These are phyloP conservation scores for Aspergillus flavus DNA, from an alignment of 2,329 filamentous ascomycete genomes.

Conservation along the genomic window DNA sequence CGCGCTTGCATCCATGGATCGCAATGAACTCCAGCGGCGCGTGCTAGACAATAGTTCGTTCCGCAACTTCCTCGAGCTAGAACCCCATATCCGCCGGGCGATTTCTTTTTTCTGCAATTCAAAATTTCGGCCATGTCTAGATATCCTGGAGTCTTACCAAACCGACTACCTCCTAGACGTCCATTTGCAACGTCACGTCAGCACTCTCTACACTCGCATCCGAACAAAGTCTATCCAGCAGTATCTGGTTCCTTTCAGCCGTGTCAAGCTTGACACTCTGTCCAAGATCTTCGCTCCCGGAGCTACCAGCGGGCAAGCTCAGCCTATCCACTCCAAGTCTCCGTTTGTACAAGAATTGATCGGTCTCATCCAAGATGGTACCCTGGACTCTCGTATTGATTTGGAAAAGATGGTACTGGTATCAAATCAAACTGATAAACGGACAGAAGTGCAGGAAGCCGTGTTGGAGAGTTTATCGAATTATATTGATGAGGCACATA, in stretches of 20 bases:
- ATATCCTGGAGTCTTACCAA: conserved; percentile 78
- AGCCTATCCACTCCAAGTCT: conserved; percentile 61
- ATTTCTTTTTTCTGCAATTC: conserved; percentile 87
- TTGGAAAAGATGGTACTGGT: conserved; percentile 79
- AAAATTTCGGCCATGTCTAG: conserved; percentile 82
- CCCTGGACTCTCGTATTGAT: conserved; percentile 79
- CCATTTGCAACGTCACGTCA: conserved; percentile 75
- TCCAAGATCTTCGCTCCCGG: conserved; percentile 70
- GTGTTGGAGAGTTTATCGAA: conserved; percentile 68
- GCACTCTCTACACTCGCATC: conserved; percentile 71
- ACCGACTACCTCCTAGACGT: conserved; percentile 89
- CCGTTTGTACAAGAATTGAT: conserved; percentile 66
- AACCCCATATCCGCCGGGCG: conserved; percentile 90
- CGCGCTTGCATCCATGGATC: conserved; percentile 85
- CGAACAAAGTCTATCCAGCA: conserved; percentile 90
- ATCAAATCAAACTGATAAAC: conserved; percentile 67
- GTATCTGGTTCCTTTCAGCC: conserved; percentile 88
- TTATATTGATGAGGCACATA: conserved; percentile 74
- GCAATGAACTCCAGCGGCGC: conserved; percentile 69
- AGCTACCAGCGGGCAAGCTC: conserved; percentile 45
- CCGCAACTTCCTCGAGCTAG: conserved; percentile 84
- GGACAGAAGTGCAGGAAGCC: conserved; percentile 69
- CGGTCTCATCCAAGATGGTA: conserved; percentile 71
- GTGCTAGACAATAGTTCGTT: conserved; percentile 83
- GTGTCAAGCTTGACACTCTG: conserved; percentile 79